Conservation (phyloP, 768 basidiomycete genomes). For the Dacryopinax primogenitus region DNA sequence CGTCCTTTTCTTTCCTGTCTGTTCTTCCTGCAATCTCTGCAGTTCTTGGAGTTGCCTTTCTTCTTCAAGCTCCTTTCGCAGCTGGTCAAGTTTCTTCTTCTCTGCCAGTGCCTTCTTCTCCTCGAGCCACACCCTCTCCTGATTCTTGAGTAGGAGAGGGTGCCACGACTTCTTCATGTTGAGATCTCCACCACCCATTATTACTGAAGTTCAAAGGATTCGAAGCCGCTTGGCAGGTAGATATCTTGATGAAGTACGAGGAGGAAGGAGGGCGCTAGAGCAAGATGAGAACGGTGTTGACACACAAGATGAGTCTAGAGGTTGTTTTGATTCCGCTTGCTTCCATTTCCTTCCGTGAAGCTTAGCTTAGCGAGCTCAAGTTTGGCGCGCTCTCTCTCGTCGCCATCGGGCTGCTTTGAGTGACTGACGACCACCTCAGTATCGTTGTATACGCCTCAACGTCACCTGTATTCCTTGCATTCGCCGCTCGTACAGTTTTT, state of each 20-base stretch:
- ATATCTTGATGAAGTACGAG: conserved; percentile 4
- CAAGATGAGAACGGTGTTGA: conserved; percentile 12
- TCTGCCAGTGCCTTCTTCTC: conserved; percentile 99
- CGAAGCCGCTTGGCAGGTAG: conserved; percentile 6
- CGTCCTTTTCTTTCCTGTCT: conserved; percentile 85
- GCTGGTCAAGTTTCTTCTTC: conserved; percentile 94
- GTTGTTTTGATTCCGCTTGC: not conserved
- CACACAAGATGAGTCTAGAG: not conserved
- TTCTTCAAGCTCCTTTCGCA: conserved; percentile 95
- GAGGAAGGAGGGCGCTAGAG: conserved; percentile 12
- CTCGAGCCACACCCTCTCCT: conserved; percentile 98
- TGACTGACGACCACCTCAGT: not conserved
- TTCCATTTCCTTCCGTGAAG: not conserved
- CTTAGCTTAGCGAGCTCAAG: conserved; percentile 9
- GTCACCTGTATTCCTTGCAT: not conserved
- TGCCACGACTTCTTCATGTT: conserved; percentile 99
- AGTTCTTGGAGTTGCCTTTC: conserved; percentile 93
- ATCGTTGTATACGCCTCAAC: not conserved
- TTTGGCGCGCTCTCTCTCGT: conserved; percentile 2
- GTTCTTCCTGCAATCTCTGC: conserved; percentile 85
- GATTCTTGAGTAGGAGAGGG: conserved; percentile 92
- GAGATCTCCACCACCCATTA: conserved; percentile 92
- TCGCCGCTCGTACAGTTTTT: not conserved
- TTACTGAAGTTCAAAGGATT: conserved; percentile 30
- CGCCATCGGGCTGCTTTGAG: conserved; percentile 5